Conservation (phyloP, 805 yeast species). For the Ogataea populi-albae region DNA sequence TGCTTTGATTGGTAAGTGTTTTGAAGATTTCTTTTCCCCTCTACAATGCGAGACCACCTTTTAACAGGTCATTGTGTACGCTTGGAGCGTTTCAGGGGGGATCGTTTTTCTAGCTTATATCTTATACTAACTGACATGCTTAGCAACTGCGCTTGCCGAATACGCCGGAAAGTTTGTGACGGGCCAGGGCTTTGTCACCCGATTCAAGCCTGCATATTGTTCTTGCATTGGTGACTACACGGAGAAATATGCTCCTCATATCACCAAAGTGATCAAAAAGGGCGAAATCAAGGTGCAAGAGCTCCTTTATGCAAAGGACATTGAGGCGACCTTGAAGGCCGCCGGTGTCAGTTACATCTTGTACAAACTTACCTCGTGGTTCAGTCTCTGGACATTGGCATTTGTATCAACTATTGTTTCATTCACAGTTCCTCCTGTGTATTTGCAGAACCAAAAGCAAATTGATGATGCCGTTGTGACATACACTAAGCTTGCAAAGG, state of each 20-base stretch:
- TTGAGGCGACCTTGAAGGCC: constrained; percentile 69
- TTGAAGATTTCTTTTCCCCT: too few species aligned
- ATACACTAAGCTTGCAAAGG: constrained; percentile 44
- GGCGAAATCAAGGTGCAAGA: constrained; percentile 54
- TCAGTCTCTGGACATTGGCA: constrained; percentile 68
- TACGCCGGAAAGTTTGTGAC: constrained; percentile 67
- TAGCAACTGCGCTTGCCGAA: constrained; percentile 69
- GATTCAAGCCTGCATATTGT: constrained; percentile 60
- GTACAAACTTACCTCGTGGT: constrained; percentile 70
- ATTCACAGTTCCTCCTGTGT: constrained; percentile 75
- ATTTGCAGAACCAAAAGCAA: constrained; percentile 70
- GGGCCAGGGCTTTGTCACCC: constrained; percentile 79
- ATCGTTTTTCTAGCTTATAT: too few species aligned
- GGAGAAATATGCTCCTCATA: constrained; percentile 33
- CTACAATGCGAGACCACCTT: too few species aligned
- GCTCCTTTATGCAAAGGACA: constrained; percentile 63
- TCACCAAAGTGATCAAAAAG: constrained; percentile 40
- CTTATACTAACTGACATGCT: too few species aligned
- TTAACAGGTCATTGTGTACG: too few species aligned
- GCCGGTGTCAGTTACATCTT: constrained; percentile 63
- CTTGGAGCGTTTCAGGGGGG: constrained; percentile 1
- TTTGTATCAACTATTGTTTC: constrained; percentile 55
- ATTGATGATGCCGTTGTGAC: constrained; percentile 63
- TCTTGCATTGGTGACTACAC: constrained; percentile 30
- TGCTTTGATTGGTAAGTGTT: constrained; percentile 40